A percentile compares a stretch with the other conserved stretches of the same genome.
phyloP scores from a whole-genome alignment of 192 early-diverging fungal species.

The Thoreauomyces humboldtii region DNA sequence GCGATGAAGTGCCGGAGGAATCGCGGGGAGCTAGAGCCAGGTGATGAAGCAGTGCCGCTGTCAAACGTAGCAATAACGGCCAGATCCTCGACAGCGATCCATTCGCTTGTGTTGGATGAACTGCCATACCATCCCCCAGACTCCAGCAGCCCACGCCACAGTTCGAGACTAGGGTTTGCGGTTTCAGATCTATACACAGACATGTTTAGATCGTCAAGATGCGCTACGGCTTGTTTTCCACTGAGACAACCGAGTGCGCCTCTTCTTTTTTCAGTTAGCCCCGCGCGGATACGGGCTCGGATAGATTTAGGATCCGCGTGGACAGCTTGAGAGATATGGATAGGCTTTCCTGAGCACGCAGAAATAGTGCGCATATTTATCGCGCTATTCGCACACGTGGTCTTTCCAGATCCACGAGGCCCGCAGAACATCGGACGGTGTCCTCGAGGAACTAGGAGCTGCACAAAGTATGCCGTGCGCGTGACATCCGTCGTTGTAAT shows the following conservation, averaged over 20 bases:
- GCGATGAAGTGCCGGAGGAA: constrained; percentile 11
- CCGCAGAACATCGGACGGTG: constrained; percentile 23
- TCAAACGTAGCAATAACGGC: constrained; percentile 6
- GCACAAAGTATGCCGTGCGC: constrained; percentile 22
- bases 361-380: constrained; percentile 3
- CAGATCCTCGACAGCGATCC: constrained; percentile 11
- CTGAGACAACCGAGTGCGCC: constrained; percentile 20
- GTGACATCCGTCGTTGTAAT: constrained; percentile 22
- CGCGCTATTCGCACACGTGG: constrained; percentile 5
- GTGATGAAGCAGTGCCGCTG: background rate
- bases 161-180: constrained; percentile 4
- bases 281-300: background rate
- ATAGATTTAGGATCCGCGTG: background rate
- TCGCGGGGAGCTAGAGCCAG: background rate
- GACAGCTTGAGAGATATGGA: background rate
- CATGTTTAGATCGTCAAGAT: constrained; percentile 29
- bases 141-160: constrained; percentile 22
- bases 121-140: constrained; percentile 29
- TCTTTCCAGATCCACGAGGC: constrained; percentile 26
- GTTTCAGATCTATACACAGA: background rate
- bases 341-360: background rate
- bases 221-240: constrained; percentile 9
- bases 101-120: constrained; percentile 13
- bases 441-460: constrained; percentile 11
- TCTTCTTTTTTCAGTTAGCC: constrained; percentile 23